Base-by-base conservation (phyloP, 371 early-diverging fungal species). In the Apophysomyces elegans region DNA sequence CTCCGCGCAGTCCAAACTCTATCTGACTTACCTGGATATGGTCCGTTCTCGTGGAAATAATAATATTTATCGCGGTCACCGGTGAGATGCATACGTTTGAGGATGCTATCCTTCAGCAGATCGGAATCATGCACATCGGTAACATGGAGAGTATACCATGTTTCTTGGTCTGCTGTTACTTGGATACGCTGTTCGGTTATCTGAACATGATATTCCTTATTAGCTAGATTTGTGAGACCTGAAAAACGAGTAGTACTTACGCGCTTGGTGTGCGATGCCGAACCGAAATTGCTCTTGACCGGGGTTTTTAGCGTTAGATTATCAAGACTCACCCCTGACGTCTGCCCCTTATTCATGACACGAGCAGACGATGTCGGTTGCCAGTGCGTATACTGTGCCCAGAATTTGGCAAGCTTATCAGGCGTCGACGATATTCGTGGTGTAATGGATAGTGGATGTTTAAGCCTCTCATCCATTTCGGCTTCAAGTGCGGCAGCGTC, bases 161-260 rank as follows among this genome's bases (percentile, higher is more conserved):
- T 84, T 39, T 86, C 86, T 36, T 77, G 78, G 66, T 86, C 86
- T 26, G 73, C 63, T 8, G 86, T 86, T 11, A 86, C 81, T 54
- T 86, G 86, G 37, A 86, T 84, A 9, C 81, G 67, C 58, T 73
- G 77, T 50, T 79, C 80, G 54, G 45, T 61, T 32, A 44, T 59
- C 64, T 63, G 59, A 56, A 26, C 32, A 26, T 26, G 32, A 26
- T 26, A 26, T 26, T 26, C 32, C 32, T 26, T 26, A 26, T 26
- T 26, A 26, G 32, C 32, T 26, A 26, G 32, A 26, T 26, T 26
- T 26, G 32, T 26, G 32, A 26, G 32, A 68, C 12, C 68, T 68
- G 56, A 68, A 71, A 32, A 67, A 69, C n/a, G 68, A 74, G 57
- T 63, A 71, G 5, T 68, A 62, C 60, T 71, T 72, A 32, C 69